Percentiles rank a stretch among this genome's conserved stretches.
These are phyloP conservation scores for Lipomyces starkeyi DNA, from an alignment of 805 yeast species.

Conservation along the genomic window DNA sequence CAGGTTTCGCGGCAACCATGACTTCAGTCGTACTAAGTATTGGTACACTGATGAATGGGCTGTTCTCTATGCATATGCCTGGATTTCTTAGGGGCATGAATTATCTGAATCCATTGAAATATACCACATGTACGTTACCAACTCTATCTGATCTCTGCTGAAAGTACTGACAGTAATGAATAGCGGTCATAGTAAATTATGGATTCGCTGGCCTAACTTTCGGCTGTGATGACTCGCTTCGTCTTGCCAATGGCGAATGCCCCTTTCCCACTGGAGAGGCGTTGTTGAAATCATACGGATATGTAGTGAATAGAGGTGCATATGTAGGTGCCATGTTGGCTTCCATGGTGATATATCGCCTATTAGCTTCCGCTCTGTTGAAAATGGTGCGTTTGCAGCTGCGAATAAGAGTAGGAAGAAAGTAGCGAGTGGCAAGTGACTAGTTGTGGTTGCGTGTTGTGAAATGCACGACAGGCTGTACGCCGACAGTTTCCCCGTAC, in stretches of 20 bases:
- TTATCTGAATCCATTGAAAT: slow-evolving; percentile 78
- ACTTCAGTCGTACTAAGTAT: slow-evolving; percentile 69
- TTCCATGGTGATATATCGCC: slow-evolving; percentile 41
- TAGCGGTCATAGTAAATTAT: slow-evolving; percentile 26
- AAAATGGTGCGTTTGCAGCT: slow-evolving; percentile 35
- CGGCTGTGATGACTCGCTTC: slow-evolving; percentile 53
- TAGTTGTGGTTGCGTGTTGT: background rate
- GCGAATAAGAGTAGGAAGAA: background rate
- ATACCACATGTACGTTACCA: slow-evolving; percentile 45
- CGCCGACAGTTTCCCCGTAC: background rate
- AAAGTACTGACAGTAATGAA: background rate
- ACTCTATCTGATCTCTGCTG: background rate
- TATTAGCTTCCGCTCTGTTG: slow-evolving; percentile 39
- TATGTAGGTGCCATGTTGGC: slow-evolving; percentile 41
- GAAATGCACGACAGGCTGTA: background rate
- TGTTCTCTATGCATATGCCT: slow-evolving; percentile 80
- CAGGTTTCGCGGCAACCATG: slow-evolving; percentile 80
- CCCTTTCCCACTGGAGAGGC: slow-evolving; percentile 58
- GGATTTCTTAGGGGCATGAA: slow-evolving; percentile 70
- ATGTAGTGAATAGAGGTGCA: slow-evolving; percentile 43
- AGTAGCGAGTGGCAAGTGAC: background rate
- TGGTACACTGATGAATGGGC: slow-evolving; percentile 84
- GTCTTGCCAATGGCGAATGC: slow-evolving; percentile 51
- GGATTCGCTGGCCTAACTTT: slow-evolving; percentile 62
- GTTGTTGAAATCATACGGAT: slow-evolving; percentile 59